A percentile compares a stretch with the other conserved stretches of the same genome.
These are phyloP conservation scores for Colletotrichum caudatum DNA, from an alignment of 2,329 filamentous ascomycete genomes.

Conservation along the genomic window DNA sequence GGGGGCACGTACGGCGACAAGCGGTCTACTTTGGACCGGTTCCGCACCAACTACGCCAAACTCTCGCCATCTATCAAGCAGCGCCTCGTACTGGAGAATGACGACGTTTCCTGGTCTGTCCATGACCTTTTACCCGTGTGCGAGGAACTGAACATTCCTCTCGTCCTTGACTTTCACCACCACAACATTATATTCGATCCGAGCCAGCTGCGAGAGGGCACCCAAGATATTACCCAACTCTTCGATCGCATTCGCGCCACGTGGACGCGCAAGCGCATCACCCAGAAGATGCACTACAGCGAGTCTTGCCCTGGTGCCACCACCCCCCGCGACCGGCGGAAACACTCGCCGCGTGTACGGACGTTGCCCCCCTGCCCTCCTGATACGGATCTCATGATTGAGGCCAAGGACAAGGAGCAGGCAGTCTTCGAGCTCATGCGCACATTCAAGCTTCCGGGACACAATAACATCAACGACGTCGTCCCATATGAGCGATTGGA, in stretches of 20 bases:
- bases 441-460: slow-evolving; percentile 85
- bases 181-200: slow-evolving; percentile 93
- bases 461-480: slow-evolving; percentile 80
- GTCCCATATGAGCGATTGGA: slow-evolving; percentile 82
- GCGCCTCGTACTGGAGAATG: slow-evolving; percentile 90
- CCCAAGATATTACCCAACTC: slow-evolving; percentile 79
- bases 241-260: slow-evolving; percentile 84
- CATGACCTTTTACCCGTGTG: slow-evolving; percentile 91
- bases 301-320: slow-evolving; percentile 83
- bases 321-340: slow-evolving; percentile 81
- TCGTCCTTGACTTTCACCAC: slow-evolving; percentile 94
- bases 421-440: slow-evolving; percentile 95
- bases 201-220: slow-evolving; percentile 81
- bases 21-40: slow-evolving; percentile 79
- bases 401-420: slow-evolving; percentile 98
- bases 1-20: slow-evolving; percentile 93
- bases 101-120: slow-evolving; percentile 92
- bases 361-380: slow-evolving; percentile 84
- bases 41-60: slow-evolving; percentile 77
- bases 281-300: slow-evolving; percentile 97
- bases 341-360: slow-evolving; percentile 84
- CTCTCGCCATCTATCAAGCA: slow-evolving; percentile 79
- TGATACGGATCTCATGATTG: slow-evolving; percentile 98
- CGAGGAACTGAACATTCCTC: slow-evolving; percentile 91
- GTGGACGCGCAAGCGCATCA: slow-evolving; percentile 87